Evolutionary conservation across 2,329 filamentous ascomycete genomes (phyloP).

Genomic region (Sporothrix curviconia): DNA sequence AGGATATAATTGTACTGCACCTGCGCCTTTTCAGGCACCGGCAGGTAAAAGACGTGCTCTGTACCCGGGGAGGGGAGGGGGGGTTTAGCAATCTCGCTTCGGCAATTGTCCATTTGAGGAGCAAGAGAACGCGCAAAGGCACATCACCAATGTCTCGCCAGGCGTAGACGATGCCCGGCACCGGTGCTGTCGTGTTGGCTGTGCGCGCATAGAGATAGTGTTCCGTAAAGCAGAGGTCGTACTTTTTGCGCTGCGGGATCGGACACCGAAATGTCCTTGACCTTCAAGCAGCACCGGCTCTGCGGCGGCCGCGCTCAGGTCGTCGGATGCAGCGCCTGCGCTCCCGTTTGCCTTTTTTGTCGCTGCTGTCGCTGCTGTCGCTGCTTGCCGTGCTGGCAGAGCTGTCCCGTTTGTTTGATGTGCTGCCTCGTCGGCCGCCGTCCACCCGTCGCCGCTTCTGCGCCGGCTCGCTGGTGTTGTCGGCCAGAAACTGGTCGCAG

Average conservation of each 20-base stretch:
- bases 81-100: too few species aligned
- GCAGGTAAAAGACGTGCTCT: conserved; percentile 59
- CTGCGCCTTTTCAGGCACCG: conserved; percentile 59
- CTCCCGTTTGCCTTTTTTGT: too few species aligned
- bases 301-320: conserved; percentile 26
- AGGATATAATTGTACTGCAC: conserved; percentile 61
- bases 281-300: conserved; percentile 51
- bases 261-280: conserved; percentile 64
- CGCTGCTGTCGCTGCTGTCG: background rate
- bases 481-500: conserved; percentile 33
- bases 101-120: too few species aligned
- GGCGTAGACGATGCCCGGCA: conserved; percentile 48
- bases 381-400: conserved; percentile 13
- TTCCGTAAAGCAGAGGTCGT: conserved; percentile 56
- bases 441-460: conserved; percentile 50
- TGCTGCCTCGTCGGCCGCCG: conserved; percentile 20
- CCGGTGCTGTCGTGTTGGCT: conserved; percentile 44
- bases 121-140: too few species aligned
- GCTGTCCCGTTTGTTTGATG: conserved; percentile 19
- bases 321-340: conserved; percentile 11
- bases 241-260: conserved; percentile 62
- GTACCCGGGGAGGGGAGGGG: too few species aligned
- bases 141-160: conserved; percentile 59
- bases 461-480: conserved; percentile 28
- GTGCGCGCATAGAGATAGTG: conserved; percentile 52